Evolutionary conservation across 441 rosid species (phyloP), one percentile per base, ranked within the genome.

Genomic region (Populus hybrid): DNA sequence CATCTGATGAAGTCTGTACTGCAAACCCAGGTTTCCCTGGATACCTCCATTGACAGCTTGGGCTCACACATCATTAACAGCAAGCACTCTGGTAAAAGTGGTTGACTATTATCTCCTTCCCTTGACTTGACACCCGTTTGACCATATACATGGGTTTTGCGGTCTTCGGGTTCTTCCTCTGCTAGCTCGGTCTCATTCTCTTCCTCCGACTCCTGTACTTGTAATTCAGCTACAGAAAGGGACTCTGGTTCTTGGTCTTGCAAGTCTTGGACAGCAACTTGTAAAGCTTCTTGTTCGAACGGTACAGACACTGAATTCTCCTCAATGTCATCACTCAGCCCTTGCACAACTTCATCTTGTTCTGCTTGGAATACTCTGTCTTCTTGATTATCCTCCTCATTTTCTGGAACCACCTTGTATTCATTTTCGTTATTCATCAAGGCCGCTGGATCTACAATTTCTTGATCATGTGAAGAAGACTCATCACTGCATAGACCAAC

Each of bases 21-120:
- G 79, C 99, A 87, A 7, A 92, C 97, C 99, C 99, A 95, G 1
- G 99, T 93, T 81, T 95, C 99, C 78, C 89, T 92, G 12, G 98
- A 95, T 40, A 95, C 99, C 86, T 95, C 99, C 99, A 92, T 93
- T 5, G 97, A 95, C 66, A 93, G 89, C 89, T 95, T 95, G 74
- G 98, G 97, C 78, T 95, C 99, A 38, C 96, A 91, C 98, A 95
- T 95, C 99, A 93, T 95, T 32, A 93, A 78, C 76, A 92, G 72
- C 68, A 92, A 74, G 79, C 99, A 95, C 67, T 95, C 98, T 69
- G 99, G 99, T 75, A 95, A 80, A 16, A 82, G 8, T 3, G 86
- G 71, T 64, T 72, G 57, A 80, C 81, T 73, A 84, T 78, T 72
- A 57, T 76, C 85, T 36, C 76, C 74, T 74, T 75, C 86, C 70